Evolutionary conservation across 768 basidiomycete species (phyloP), one percentile per base, ranked within the genome.

Genomic region (Mycena leptocephala): DNA sequence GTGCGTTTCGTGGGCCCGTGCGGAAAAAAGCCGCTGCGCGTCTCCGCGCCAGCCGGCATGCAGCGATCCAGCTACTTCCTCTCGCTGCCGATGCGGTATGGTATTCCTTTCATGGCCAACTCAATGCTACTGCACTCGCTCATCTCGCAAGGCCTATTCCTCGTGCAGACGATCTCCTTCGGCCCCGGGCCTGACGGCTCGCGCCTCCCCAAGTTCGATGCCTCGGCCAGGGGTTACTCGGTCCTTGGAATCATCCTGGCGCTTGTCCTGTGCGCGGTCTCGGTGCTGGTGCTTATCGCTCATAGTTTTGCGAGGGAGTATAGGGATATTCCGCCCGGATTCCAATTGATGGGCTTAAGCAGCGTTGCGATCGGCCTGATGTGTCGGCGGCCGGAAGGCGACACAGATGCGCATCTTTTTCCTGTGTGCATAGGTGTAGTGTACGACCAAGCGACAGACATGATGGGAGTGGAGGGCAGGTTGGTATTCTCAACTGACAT

Each of bases 1-100:
- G 55, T 56, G 55, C 55, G 55, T 56, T 56, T 56, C 55, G 28
- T 56, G 28, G 26, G 55, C 28, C 28, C 55, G 26, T n/a, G 55
- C 55, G 55, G 55, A 26, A 56, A 56, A 28, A 56, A 56, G 55
- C 55, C 55, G 55, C 55, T 56, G 55, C 55, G 55, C 55, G 55
- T 56, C 55, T 56, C 55, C 35, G 35, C 55, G 55, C 55, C 55
- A 56, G 55, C 55, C 55, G 55, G 55, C 55, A 28, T 56, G 55
- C 55, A 56, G 55, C 55, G 55, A 28, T 56, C 55, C 55, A 56
- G 55, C 55, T 56, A 56, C 28, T 56, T 56, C 55, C 55, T 56
- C 55, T 56, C 55, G 55, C 55, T 56, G 55, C 55, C 55, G 55
- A 56, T 56, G 55, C 55, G 55, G 28, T 56, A 56, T 18, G 55